A percentile compares a stretch with the other conserved stretches of the same genome.
phyloP scores from a whole-genome alignment of 495 filamentous ascomycete genomes.

The Hypoxylon cercidicola region DNA sequence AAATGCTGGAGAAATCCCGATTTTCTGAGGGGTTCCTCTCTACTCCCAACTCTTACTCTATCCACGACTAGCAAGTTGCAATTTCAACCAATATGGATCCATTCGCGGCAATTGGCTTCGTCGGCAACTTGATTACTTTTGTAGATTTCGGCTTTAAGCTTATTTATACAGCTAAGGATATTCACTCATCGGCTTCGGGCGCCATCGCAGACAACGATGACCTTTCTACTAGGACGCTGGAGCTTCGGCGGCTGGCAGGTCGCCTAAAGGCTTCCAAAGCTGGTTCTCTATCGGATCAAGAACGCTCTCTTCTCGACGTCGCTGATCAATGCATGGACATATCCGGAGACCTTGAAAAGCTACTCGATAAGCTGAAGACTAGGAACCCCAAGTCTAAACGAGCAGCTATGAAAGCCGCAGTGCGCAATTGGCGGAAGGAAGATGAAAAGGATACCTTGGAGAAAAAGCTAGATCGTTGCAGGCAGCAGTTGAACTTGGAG shows the following conservation, averaged over 20 bases:
- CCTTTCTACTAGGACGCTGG: conserved; percentile 24
- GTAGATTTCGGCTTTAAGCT: conserved; percentile 52
- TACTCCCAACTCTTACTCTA: not conserved
- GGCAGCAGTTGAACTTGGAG: conserved; percentile 35
- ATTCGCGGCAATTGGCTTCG: conserved; percentile 52
- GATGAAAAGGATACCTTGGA: conserved; percentile 35
- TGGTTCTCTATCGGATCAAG: conserved; percentile 25
- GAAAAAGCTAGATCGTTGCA: conserved; percentile 34
- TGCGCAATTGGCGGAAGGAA: conserved; percentile 35
- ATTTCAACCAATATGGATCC: conserved; percentile 52
- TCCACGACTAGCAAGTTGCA: not conserved
- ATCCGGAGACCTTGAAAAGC: conserved; percentile 27
- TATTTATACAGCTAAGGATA: conserved; percentile 36
- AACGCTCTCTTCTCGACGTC: conserved; percentile 39
- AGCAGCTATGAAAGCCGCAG: conserved; percentile 23
- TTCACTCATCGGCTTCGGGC: conserved; percentile 45
- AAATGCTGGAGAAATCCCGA: not conserved
- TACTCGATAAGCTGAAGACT: conserved; percentile 41
- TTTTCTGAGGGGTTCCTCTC: not conserved
- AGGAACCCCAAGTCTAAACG: conserved; percentile 38
- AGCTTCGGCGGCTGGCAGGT: conserved; percentile 23
- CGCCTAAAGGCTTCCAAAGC: conserved; percentile 3
- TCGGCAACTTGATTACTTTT: conserved; percentile 50
- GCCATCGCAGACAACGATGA: conserved; percentile 38
- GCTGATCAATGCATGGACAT: conserved; percentile 33